Base-by-base conservation (phyloP, 495 filamentous ascomycete genomes). In the Usnea hakonensis region DNA sequence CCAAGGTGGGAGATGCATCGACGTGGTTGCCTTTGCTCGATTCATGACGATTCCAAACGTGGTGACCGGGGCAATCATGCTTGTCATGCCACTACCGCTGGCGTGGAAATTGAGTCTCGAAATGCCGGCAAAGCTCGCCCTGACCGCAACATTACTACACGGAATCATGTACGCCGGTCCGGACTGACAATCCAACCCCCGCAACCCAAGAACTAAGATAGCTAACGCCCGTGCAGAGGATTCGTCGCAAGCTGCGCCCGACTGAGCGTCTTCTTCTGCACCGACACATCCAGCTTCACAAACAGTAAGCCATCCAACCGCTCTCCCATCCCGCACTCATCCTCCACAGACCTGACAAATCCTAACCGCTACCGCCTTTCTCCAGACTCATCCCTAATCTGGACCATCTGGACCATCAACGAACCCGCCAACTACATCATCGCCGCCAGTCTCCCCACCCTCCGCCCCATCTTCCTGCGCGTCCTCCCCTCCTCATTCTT, bases 391-490 rank as follows among this genome's bases (percentile, higher is more conserved):
- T 69, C 57, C 55, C 69, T 61, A 62, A 33, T 60, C 30, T 68
- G 69, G 17, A 68, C 70, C 11, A 72, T 77, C 52, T 80, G 75
- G 74, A 77, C 76, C 37, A 70, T 74, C 14, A 71, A 76, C 37
- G 77, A 79, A 58, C 71, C 77, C 9, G 73, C 76, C 32, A 71
- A 75, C 44, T 76, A 77, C 44, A 68, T 79, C 48, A 77, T 81
- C 37, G 74, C 75, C 57, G 74, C 76, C 19, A 77, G 78, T 58
- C 68, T 81, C n/a, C 76, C 75, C 0, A 76, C 77, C 10, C 70
- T 77, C 36, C 74, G 76, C 10, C 77, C 77, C 7, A 61, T 79
- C 16, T 38, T 75, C 23, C 62, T 38, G 17, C 57, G 48, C 26
- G 21, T 64, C 48, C 53, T 64, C 0, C 65, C 57, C 7, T 8